Percentiles rank a stretch among this genome's conserved stretches.
Conservation (phyloP, 352 stramenopile species). For the Phytophthora melonis region DNA sequence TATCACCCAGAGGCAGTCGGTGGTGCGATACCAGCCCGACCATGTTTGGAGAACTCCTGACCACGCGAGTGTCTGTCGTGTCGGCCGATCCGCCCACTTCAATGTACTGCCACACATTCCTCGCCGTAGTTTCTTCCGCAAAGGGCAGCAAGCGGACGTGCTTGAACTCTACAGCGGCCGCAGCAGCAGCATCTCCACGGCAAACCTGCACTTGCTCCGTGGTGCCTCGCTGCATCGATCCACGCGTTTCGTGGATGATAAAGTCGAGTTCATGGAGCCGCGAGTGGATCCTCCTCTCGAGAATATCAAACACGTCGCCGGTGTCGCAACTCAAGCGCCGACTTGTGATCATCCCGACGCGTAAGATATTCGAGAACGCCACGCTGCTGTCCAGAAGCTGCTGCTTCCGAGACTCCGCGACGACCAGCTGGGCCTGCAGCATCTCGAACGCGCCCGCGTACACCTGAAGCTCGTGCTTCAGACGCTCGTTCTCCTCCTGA, state of each 20-base stretch:
- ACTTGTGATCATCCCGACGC: conserved; percentile 12
- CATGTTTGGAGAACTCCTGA: conserved; percentile 1
- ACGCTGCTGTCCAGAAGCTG: not conserved
- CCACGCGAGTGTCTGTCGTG: not conserved
- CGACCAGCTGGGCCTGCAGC: conserved; percentile 12
- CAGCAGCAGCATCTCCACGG: conserved; percentile 7
- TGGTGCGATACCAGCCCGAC: conserved; percentile 14
- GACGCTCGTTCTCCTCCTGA: conserved; percentile 14
- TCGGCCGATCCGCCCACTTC: conserved; percentile 1
- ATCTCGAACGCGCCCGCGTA: conserved; percentile 2
- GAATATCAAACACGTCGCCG: conserved; percentile 10
- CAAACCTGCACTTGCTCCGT: conserved; percentile 18
- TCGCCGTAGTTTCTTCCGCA: conserved; percentile 2
- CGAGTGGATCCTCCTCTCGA: conserved; percentile 21
- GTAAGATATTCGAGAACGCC: conserved; percentile 5
- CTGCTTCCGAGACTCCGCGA: not conserved
- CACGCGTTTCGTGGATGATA: conserved; percentile 16
- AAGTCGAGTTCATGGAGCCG: conserved; percentile 23
- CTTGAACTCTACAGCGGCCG: conserved; percentile 22
- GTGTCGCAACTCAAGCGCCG: conserved; percentile 11
- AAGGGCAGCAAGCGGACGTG: conserved; percentile 23
- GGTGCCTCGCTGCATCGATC: not conserved
- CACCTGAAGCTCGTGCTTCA: conserved; percentile 18
- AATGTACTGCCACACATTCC: conserved; percentile 25
- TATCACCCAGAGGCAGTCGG: conserved; percentile 2